Evolutionary conservation across 805 yeast species (phyloP), one percentile per base, ranked within the genome.

Genomic region (Yamadazyma akitaensis): DNA sequence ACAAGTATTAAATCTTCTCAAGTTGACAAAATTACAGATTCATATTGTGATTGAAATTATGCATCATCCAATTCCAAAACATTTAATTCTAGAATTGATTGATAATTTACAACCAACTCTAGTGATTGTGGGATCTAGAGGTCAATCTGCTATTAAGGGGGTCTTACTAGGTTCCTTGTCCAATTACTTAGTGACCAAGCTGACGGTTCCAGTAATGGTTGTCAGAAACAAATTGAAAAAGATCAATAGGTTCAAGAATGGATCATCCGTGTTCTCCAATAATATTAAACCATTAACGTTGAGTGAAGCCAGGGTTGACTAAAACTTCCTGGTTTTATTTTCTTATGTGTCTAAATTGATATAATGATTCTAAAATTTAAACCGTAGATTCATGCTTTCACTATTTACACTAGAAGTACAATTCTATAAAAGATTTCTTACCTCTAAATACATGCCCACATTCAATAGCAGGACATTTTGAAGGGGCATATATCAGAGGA

Each of bases 151-250:
- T 2, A 66, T 85, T 31, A 82, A 82, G 60, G 91, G 92, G 5
- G 88, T 85, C 8, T 72, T 85, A 44, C 72, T 84, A 50, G 92
- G 92, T 2, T 81, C 87, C 2, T 72, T 85, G 48, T 82, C 88
- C 2, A 85, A 85, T 55, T 84, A 85, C 60, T 66, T 85, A 51
- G 88, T 85, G 14, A 81, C 88, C 14, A 81, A 82, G 61, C 78
- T 84, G 55, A 68, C 82, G 14, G 88, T 82, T 2, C 91, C 92
- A 0, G 91, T 85, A 18, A 85, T 85, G 92, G 91, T 85, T 41
- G 92, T 85, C 17, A 73, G 87, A 49, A 79, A 80, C 54, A 85
- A 83, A 60, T 72, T 85, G 58, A 84, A 84, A 68, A 84, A 84
- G 66, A 75, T 82, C 51, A 78, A 82, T 49, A 74, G 83, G 55